Base-by-base conservation (phyloP, 805 yeast genomes). In the Cyberlindnera euphorbiiphila region DNA sequence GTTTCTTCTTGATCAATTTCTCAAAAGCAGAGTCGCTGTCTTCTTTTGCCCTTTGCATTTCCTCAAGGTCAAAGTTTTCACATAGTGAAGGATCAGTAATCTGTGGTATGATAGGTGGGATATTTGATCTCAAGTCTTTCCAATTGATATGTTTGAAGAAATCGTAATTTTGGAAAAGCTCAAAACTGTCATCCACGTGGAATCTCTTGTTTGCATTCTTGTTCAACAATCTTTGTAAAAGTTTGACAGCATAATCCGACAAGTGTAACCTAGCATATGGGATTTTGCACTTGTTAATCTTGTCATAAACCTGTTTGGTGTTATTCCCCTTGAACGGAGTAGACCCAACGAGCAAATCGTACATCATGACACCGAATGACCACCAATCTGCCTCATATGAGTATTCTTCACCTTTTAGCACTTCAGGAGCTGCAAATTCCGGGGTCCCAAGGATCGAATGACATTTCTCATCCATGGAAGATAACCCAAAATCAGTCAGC, bases 371-470 rank as follows among this genome's bases (percentile, higher is more conserved):
- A 0, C 96, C 96, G 27, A 87, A 63, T 0, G 95, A 84, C 88
- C 95, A 87, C 91, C 95, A 86, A 57, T 87, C 96, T 27, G 88
- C 94, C 32, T 77, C 71, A 37, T 75, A 81, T 46, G 83, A 86
- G 57, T 87, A 88, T 14, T 75, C 72, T 49, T 79, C 74, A n/a
- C 95, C 96, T 39, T 70, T 73, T 23, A 88, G 63, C 11, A 88
- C 82, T 57, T 87, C 96, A 3, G 96, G 96, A 0, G 96, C 96
- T 72, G 85, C 49, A 29, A 66, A 62, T 37, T 72, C 71, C 5
- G 67, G 74, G 4, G 72, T 64, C 18, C 72, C 69, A 25, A 66
- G 54, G 35, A 72, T 53, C 0, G 76, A 60, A 37, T 65, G 61
- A 17, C 64, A 50, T 6, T 54, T 57, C 24, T 63, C 62, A 15